Conservation (phyloP, 495 filamentous ascomycete species). For the Aspergillus mulundensis region DNA sequence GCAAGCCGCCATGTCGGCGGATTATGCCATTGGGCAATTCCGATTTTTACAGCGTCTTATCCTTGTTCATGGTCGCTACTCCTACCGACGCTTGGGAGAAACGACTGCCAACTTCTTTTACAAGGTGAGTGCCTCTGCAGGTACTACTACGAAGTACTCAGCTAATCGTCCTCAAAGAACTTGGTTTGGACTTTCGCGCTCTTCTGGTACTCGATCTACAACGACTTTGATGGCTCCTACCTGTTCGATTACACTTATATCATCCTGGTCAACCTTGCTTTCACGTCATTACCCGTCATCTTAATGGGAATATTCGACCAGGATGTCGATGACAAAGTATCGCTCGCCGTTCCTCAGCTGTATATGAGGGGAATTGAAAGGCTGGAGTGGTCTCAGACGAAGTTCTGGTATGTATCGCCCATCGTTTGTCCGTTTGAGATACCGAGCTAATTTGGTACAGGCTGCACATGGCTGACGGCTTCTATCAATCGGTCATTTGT, state of each 20-base stretch:
- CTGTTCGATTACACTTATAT: constrained; percentile 98
- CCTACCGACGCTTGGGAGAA: constrained; percentile 88
- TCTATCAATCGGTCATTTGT: constrained; percentile 88
- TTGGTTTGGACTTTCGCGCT: constrained; percentile 96
- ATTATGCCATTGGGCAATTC: constrained; percentile 98
- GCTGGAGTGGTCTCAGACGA: constrained; percentile 92
- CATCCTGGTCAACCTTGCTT: constrained; percentile 90
- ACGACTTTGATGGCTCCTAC: constrained; percentile 93
- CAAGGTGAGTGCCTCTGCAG: constrained; percentile 54
- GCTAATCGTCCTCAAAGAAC: constrained; percentile 50
- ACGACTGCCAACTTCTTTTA: constrained; percentile 99
- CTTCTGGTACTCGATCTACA: constrained; percentile 97
- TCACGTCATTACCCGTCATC: constrained; percentile 93
- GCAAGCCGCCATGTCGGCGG: constrained; percentile 97
- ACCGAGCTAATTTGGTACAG: constrained; percentile 42
- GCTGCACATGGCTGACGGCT: constrained; percentile 91
- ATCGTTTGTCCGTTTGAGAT: neutral
- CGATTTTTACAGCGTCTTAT: constrained; percentile 87
- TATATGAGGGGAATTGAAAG: constrained; percentile 96
- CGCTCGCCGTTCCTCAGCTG: constrained; percentile 88
- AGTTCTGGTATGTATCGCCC: constrained; percentile 76
- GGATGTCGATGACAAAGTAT: constrained; percentile 91
- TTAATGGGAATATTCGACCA: constrained; percentile 97
- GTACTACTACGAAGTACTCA: constrained; percentile 13
- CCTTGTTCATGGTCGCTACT: constrained; percentile 95